Evolutionary conservation across 2,329 filamentous ascomycete species (phyloP).

Genomic region (Rutstroemia sp.): DNA sequence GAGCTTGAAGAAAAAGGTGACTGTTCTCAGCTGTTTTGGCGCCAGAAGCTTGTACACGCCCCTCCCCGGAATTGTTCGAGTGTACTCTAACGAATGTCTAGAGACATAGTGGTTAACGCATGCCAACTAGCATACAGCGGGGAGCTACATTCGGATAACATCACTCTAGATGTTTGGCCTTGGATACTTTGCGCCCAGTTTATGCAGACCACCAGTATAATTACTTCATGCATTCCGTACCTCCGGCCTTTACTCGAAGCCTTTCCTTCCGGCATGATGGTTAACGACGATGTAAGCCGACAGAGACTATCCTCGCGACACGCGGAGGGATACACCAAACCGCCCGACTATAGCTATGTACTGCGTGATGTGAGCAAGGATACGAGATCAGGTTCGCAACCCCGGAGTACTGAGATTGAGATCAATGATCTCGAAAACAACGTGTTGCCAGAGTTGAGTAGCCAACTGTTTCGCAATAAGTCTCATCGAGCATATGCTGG

Average conservation of each 20-base stretch:
- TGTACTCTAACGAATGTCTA: not conserved
- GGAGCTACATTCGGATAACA: not conserved
- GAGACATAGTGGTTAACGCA: not conserved
- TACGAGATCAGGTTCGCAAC: not conserved
- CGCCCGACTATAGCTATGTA: not conserved
- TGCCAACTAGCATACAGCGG: not conserved
- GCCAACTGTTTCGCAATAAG: not conserved
- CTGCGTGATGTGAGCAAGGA: not conserved
- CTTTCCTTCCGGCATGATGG: not conserved
- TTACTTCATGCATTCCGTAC: conserved; percentile 2
- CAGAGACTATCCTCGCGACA: not conserved
- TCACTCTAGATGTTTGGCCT: not conserved
- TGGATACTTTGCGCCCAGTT: not conserved
- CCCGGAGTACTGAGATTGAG: not conserved
- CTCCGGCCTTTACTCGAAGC: not conserved
- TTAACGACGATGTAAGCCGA: not conserved
- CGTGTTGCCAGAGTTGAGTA: not conserved
- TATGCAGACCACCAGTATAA: not conserved
- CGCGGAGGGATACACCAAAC: not conserved
- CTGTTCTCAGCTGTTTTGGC: not conserved
- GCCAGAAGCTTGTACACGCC: not conserved
- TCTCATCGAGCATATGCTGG: not conserved
- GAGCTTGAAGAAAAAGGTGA: not conserved
- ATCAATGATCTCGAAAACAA: not conserved
- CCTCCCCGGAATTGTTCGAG: not conserved